Conservation (phyloP, 2,329 filamentous ascomycete genomes). For the Thielaviopsis musarum region DNA sequence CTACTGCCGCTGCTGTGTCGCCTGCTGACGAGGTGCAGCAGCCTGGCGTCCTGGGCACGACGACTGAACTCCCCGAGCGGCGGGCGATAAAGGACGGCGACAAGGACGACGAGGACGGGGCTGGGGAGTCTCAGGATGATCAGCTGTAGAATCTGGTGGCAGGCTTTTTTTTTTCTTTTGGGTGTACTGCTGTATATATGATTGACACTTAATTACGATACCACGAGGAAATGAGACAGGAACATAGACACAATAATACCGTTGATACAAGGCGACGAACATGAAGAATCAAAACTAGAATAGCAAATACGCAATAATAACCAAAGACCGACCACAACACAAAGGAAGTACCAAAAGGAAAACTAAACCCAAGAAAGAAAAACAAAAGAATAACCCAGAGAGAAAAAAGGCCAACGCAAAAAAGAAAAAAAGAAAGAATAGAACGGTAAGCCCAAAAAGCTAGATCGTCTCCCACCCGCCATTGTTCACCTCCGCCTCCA, state of each 20-base stretch:
- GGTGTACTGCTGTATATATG: background rate
- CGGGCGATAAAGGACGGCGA: background rate
- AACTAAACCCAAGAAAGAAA: background rate
- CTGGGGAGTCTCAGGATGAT: background rate
- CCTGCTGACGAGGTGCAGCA: background rate
- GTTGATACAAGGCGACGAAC: background rate
- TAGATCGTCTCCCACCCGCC: conserved; percentile 86
- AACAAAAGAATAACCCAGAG: background rate
- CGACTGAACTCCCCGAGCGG: background rate
- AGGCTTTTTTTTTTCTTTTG: background rate
- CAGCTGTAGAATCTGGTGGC: background rate
- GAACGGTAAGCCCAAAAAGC: background rate
- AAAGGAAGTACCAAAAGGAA: background rate
- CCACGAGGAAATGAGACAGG: background rate
- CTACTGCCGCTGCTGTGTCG: too few relatives aligned
- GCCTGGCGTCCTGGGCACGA: background rate
- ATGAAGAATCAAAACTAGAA: background rate
- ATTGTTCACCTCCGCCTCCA: conserved; percentile 93
- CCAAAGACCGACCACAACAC: background rate
- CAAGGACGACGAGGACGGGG: background rate
- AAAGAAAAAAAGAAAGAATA: background rate
- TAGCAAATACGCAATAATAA: background rate
- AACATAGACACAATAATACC: background rate
- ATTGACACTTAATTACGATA: background rate
- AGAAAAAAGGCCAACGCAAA: background rate